These are phyloP conservation scores for Saturnispora quitensis DNA, from an alignment of 805 yeast genomes.

Conservation along the genomic window DNA sequence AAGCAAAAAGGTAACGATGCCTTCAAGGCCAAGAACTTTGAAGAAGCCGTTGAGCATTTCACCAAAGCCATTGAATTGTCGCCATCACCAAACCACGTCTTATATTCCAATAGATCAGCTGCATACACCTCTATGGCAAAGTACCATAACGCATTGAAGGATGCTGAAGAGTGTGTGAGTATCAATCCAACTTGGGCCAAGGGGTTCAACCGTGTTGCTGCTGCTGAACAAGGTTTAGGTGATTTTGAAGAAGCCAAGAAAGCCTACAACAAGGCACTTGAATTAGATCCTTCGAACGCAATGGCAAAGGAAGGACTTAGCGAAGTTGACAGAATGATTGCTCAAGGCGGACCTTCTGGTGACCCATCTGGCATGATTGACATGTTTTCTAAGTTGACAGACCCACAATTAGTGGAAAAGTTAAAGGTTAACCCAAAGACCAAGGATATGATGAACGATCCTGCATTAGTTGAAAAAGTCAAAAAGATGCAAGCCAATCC, in stretches of 20 bases:
- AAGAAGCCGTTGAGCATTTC: slow-evolving; percentile 71
- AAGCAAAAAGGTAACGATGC: slow-evolving; percentile 93
- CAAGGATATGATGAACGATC: slow-evolving; percentile 79
- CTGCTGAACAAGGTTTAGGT: slow-evolving; percentile 86
- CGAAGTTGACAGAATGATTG: slow-evolving; percentile 54
- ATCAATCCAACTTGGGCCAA: slow-evolving; percentile 89
- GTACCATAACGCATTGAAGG: slow-evolving; percentile 66
- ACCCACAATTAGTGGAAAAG: slow-evolving; percentile 69
- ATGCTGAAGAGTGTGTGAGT: slow-evolving; percentile 75
- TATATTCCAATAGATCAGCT: slow-evolving; percentile 91
- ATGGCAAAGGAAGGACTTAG: slow-evolving; percentile 80
- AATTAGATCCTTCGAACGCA: slow-evolving; percentile 69
- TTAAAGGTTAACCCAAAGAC: slow-evolving; percentile 82
- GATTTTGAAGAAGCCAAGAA: slow-evolving; percentile 65
- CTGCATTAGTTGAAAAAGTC: slow-evolving; percentile 66
- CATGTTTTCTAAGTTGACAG: slow-evolving; percentile 47
- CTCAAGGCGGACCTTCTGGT: slow-evolving; percentile 20
- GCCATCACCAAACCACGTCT: slow-evolving; percentile 77
- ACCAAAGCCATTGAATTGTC: slow-evolving; percentile 82
- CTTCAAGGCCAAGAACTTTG: slow-evolving; percentile 78
- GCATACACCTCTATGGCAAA: slow-evolving; percentile 72
- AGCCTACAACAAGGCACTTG: slow-evolving; percentile 70
- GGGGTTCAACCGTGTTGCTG: slow-evolving; percentile 88
- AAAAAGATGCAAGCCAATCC: slow-evolving; percentile 60
- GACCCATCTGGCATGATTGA: slow-evolving; percentile 49